These are phyloP conservation scores for Artemisia annua DNA, from an alignment of 129 eudicot genomes.

Conservation along the genomic window DNA sequence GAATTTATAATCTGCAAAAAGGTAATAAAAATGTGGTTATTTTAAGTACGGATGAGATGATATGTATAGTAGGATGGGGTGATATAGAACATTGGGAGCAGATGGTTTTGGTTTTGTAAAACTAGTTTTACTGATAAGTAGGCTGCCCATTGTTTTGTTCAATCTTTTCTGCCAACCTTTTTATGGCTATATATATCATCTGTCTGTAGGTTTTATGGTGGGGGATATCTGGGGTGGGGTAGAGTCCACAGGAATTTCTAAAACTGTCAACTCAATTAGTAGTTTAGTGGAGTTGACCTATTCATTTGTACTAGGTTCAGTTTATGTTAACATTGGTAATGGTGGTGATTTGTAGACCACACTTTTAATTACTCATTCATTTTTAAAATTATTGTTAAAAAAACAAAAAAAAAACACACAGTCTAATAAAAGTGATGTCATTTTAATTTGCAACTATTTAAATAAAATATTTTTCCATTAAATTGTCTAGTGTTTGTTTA, in stretches of 20 bases:
- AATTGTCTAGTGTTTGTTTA: too few relatives aligned
- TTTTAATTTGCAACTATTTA: too few relatives aligned
- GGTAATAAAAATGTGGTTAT: not conserved
- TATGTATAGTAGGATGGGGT: conserved; percentile 13
- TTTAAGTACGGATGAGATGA: not conserved
- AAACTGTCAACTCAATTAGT: conserved; percentile 22
- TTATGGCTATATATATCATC: too few relatives aligned
- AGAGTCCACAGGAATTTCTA: conserved; percentile 40
- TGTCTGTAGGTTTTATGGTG: too few relatives aligned
- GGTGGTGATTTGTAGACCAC: too few relatives aligned
- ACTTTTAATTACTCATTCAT: too few relatives aligned
- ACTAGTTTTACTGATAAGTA: conserved; percentile 21
- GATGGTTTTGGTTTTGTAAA: conserved; percentile 49
- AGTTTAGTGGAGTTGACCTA: conserved; percentile 19
- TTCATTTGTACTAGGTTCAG: not conserved
- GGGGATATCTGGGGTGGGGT: not conserved
- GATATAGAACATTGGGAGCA: conserved; percentile 39
- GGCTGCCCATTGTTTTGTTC: conserved; percentile 62
- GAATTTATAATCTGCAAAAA: conserved; percentile 11
- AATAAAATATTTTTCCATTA: too few relatives aligned
- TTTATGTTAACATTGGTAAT: too few relatives aligned
- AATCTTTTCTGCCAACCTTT: conserved; percentile 24
- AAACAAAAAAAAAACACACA: too few relatives aligned
- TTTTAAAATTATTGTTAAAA: too few relatives aligned
- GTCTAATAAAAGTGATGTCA: too few relatives aligned